Conservation (phyloP, 805 yeast species). For the Metschnikowia lachancei region DNA sequence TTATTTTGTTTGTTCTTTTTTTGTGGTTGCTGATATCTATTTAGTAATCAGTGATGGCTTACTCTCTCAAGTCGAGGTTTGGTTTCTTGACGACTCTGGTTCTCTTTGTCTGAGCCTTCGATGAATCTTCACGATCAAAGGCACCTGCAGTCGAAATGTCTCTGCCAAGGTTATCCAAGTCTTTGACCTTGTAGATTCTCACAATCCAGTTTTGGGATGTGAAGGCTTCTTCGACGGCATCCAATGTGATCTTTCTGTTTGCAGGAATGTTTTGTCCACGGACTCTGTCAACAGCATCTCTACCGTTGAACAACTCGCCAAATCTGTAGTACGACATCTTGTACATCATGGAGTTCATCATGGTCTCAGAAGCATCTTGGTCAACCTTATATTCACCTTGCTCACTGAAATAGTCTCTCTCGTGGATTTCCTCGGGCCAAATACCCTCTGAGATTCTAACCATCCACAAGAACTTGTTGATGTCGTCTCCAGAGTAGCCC, state of each 20-base stretch:
- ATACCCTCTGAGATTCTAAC: constrained; percentile 97
- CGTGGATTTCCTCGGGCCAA: constrained; percentile 98
- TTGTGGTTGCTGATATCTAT: neutral
- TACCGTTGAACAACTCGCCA: constrained; percentile 63
- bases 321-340: constrained; percentile 90
- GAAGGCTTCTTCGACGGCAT: constrained; percentile 87
- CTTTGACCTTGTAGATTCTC: constrained; percentile 88
- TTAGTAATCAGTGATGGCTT: constrained; percentile 3
- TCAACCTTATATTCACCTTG: constrained; percentile 89
- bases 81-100: constrained; percentile 51
- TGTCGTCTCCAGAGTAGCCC: constrained; percentile 94
- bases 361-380: constrained; percentile 72
- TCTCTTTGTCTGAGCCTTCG: constrained; percentile 33
- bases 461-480: constrained; percentile 98
- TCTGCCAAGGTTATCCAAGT: constrained; percentile 83
- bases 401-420: constrained; percentile 77
- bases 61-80: constrained; percentile 48
- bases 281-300: constrained; percentile 76
- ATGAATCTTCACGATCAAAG: constrained; percentile 43
- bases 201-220: constrained; percentile 97
- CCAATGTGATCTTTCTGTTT: constrained; percentile 50
- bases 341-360: constrained; percentile 90
- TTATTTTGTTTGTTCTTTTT: neutral
- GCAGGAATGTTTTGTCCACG: constrained; percentile 74
- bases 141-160: constrained; percentile 57